Evolutionary conservation across 768 basidiomycete genomes (phyloP), one percentile per base, ranked within the genome.

Genomic region (Crassisporium funariophilum): DNA sequence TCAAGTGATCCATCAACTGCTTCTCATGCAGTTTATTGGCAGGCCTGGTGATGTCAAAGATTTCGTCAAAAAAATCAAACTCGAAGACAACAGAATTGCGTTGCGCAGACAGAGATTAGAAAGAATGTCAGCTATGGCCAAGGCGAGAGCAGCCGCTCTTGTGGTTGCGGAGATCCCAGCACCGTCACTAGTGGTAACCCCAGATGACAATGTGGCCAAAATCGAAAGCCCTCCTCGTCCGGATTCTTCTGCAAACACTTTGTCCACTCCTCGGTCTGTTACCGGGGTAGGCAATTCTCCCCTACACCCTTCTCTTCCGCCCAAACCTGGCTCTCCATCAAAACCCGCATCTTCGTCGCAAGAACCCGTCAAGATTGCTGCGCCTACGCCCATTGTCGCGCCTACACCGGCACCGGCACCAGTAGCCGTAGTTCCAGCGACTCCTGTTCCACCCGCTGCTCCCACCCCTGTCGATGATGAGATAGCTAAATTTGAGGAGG

Each of bases 1-100:
- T 41, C 35, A 13, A 31, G 12, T 17, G 10, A 6, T 34, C 36
- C 31, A 31, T 45, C 31, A 29, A 49, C 49, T 21, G 57, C n/a
- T 41, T 11, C 38, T 41, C 7, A 22, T 43, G 21, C 55, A 44
- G 24, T 15, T 44, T 15, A 8, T 38, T 43, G 39, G 5, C 42
- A 89, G 88, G 23, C 77, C 84, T 34, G 87, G 86, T 6, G 84
- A 86, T 46, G 81, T 89, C 46, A 84, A 83, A 52, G 82, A 85
- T 58, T 91, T 86, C 45, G 75, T 86, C 34, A 84, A 81, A 62
- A 83, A 85, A 62, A 71, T 86, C 58, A 82, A 84, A 60, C 71
- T 75, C 47, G 83, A 85, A 58, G 86, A 91, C 52, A 70, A 67
- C 16, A 72, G 76, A 17, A 88, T 89, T 41, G 76, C 77, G 21